phyloP scores from a whole-genome alignment of 2,329 filamentous ascomycete genomes.

The Scleromitrula shiraiana region DNA sequence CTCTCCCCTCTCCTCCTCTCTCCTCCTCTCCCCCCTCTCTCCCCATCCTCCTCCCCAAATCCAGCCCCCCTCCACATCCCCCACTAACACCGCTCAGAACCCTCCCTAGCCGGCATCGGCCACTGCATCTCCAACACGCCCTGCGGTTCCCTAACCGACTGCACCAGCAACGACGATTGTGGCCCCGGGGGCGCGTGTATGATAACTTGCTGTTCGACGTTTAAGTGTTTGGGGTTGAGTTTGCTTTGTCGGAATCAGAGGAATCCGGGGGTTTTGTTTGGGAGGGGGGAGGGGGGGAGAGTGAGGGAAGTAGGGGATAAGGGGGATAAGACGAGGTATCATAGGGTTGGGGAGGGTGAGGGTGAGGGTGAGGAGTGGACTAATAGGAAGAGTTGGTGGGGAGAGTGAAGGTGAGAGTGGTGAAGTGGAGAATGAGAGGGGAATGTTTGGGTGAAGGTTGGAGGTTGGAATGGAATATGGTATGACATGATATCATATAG shows the following conservation, averaged over 20 bases:
- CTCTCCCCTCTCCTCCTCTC: neutral
- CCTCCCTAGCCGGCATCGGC: neutral
- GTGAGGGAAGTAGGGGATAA: no score
- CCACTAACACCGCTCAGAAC: neutral
- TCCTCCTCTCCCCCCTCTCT: neutral
- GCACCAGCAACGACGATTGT: neutral
- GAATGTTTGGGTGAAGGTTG: neutral
- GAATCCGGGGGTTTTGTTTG: neutral
- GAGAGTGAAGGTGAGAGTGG: no score
- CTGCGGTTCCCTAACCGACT: neutral
- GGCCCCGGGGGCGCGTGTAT: neutral
- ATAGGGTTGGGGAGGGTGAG: neutral
- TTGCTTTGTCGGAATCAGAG: neutral
- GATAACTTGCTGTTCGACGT: conserved; percentile 1
- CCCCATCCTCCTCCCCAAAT: neutral
- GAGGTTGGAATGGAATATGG: neutral
- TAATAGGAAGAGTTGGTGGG: neutral
- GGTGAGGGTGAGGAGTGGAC: neutral
- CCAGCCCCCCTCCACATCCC: neutral
- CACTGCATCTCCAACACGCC: conserved; percentile 5
- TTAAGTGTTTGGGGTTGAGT: conserved; percentile 1
- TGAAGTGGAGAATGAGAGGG: no score
- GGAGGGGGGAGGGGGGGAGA: neutral
- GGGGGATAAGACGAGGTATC: neutral
- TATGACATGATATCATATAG: no score